Evolutionary conservation across 2,329 filamentous ascomycete genomes (phyloP).

Genomic region (Diaporthe nobilis): DNA sequence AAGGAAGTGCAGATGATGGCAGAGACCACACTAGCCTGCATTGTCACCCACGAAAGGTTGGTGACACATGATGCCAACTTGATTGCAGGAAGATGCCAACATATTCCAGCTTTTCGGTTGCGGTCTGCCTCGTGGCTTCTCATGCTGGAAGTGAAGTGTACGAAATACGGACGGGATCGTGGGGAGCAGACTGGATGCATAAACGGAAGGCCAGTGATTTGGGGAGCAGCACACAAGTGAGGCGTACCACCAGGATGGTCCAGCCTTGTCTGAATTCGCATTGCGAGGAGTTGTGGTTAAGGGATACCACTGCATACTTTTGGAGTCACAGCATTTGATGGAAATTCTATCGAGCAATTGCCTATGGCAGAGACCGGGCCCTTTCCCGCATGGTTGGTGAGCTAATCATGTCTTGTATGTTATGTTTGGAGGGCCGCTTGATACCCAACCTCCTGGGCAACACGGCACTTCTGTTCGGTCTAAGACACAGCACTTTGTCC

Average conservation of each 20-base stretch:
- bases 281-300: constrained; percentile 34
- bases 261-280: constrained; percentile 21
- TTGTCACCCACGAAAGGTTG: constrained; percentile 16
- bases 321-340: constrained; percentile 35
- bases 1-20: not conserved
- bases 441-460: not conserved
- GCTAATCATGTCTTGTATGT: not conserved
- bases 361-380: constrained; percentile 3
- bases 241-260: not conserved
- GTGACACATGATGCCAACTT: constrained; percentile 5
- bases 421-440: not conserved
- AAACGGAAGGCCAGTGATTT: not conserved
- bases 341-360: constrained; percentile 6
- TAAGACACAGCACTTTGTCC: not conserved
- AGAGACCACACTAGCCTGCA: not conserved
- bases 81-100: constrained; percentile 1
- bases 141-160: constrained; percentile 35
- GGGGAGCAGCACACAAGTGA: not conserved
- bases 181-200: not conserved
- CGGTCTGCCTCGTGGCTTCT: constrained; percentile 28
- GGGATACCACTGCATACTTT: constrained; percentile 35
- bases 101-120: constrained; percentile 7
- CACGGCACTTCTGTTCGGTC: not conserved
- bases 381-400: not conserved
- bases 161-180: not conserved